phyloP scores from a whole-genome alignment of 345 rosid genomes.

The Brassica carinata region DNA sequence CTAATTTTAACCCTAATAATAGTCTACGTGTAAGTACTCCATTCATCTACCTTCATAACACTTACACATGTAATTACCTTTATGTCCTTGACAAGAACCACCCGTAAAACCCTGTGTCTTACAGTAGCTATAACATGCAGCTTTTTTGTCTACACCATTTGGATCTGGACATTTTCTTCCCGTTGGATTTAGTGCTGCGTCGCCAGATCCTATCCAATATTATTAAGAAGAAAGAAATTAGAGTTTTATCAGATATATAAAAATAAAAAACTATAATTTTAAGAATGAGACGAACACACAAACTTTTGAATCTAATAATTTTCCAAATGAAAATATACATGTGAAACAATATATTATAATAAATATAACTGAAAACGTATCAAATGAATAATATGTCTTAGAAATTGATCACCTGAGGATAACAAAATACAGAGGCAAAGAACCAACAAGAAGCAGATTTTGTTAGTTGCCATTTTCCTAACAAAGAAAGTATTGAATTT shows the following conservation, averaged over 20 bases:
- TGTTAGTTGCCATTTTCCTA: no score
- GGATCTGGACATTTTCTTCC: conserved; percentile 7
- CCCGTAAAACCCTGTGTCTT: background rate
- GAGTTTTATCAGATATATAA: background rate
- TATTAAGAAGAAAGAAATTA: background rate
- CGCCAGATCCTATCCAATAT: background rate
- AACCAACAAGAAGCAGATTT: no score
- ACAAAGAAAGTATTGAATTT: no score
- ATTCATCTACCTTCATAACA: conserved; percentile 4
- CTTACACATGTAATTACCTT: background rate
- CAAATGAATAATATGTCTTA: no score
- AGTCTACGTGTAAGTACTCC: no score
- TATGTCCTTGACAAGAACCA: conserved; percentile 15
- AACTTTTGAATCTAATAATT: background rate
- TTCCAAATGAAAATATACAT: no score
- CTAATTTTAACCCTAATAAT: no score
- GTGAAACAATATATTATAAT: no score
- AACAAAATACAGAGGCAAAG: no score
- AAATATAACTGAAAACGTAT: no score
- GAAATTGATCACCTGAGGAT: no score
- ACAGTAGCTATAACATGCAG: no score
- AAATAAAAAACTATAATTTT: background rate
- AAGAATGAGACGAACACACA: background rate
- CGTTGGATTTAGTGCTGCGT: background rate
- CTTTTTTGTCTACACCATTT: background rate